These are phyloP conservation scores for Danielozyma ontarioensis DNA, from an alignment of 805 yeast species.

Conservation along the genomic window DNA sequence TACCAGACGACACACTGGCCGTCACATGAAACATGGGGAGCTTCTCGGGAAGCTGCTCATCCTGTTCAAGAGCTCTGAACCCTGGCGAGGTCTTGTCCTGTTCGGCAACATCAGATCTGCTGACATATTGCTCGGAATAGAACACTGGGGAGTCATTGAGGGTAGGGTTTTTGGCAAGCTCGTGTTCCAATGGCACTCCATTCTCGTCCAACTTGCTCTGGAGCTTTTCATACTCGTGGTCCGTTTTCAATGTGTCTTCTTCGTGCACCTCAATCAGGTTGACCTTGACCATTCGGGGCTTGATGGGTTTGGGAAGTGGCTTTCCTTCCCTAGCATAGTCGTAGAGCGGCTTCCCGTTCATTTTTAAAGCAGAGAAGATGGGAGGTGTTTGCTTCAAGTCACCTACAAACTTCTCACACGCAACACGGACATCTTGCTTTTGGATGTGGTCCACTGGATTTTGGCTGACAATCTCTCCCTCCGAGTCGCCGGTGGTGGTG, in stretches of 20 bases:
- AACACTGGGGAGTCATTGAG: slow-evolving; percentile 58
- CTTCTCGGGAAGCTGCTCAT: slow-evolving; percentile 37
- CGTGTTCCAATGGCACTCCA: slow-evolving; percentile 41
- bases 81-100: slow-evolving; percentile 34
- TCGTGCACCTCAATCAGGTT: slow-evolving; percentile 46
- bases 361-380: slow-evolving; percentile 85
- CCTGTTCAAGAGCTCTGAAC: slow-evolving; percentile 34
- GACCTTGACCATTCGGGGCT: slow-evolving; percentile 66
- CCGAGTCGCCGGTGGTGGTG: slow-evolving; percentile 91
- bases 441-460: slow-evolving; percentile 56
- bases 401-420: slow-evolving; percentile 70
- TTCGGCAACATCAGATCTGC: slow-evolving; percentile 24
- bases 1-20: slow-evolving; percentile 87
- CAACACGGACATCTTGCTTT: slow-evolving; percentile 42
- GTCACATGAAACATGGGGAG: slow-evolving; percentile 71
- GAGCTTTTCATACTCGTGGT: slow-evolving; percentile 49
- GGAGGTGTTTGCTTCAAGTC: slow-evolving; percentile 88
- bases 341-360: slow-evolving; percentile 90
- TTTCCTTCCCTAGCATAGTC: slow-evolving; percentile 88
- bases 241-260: slow-evolving; percentile 46
- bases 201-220: slow-evolving; percentile 43
- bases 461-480: slow-evolving; percentile 70
- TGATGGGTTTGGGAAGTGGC: slow-evolving; percentile 80
- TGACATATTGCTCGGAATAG: slow-evolving; percentile 52
- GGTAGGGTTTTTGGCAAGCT: slow-evolving; percentile 46